Evolutionary conservation across 2,329 filamentous ascomycete species (phyloP), one percentile per base, ranked within the genome.

Genomic region (Paraconiothyrium brasiliense): DNA sequence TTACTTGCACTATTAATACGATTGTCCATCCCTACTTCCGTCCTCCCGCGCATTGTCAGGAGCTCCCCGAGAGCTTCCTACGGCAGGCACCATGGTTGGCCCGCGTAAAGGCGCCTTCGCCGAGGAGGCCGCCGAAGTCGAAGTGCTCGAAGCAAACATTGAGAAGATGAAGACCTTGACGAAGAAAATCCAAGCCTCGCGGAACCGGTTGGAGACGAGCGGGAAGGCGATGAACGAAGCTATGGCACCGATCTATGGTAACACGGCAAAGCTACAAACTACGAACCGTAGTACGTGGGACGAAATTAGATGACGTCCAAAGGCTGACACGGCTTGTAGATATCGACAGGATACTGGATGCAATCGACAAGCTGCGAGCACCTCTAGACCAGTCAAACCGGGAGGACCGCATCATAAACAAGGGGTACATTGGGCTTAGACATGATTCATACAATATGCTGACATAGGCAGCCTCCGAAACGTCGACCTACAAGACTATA

Each of bases 141-240:
- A 90, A 76, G 87, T 90, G 57, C 79, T 90, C 27, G 86, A 86
- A 67, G 87, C 88, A 59, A 89, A 89, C 68, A 88, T 98, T 64
- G 93, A 96, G 71, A 98, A 97, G 85, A 96, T 96, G 70, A 91
- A 93, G 62, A 89, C 93, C 74, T 86, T 98, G 76, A 97, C 93
- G 35, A 97, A 95, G 83, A 97, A 97, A 84, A 97, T 99, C 59
- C 92, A 97, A 79, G 90, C 92, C 32, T 97, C 92, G 55, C 85
- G 97, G 68, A 87, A 89, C 41, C 87, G 94, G 59, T 84, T 99
- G 37, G 93, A 98, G 71, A 88, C 90, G 41, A 96, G 92, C 57
- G 95, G 94, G 20, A 93, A 93, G 80, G 94, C 91, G 62, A 93
- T 98, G 22, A 90, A 93, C 72, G 92, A 97, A 74, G 94, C 96